phyloP scores from a whole-genome alignment of 495 filamentous ascomycete species.

The Penicillium verhagenii region DNA sequence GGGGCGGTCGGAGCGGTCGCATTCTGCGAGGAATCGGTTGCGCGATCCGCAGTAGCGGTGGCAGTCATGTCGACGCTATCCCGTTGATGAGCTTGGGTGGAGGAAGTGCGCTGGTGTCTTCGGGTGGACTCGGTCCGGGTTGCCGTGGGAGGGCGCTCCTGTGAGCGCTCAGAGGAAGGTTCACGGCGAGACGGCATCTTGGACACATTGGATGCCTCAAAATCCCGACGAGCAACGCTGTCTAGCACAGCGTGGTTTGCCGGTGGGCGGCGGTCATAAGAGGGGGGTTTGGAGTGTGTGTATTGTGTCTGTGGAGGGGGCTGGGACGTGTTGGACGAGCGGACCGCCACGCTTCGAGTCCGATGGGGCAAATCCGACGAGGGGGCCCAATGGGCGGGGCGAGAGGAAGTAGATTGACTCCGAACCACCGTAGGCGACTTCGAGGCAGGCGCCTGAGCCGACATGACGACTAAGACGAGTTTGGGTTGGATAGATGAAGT shows the following conservation, averaged over 20 bases:
- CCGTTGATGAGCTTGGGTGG: slow-evolving; percentile 44
- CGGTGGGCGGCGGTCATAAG: slow-evolving; percentile 48
- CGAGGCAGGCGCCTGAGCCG: slow-evolving; percentile 46
- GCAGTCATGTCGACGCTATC: slow-evolving; percentile 56
- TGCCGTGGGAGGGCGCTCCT: slow-evolving; percentile 46
- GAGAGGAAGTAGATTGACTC: slow-evolving; percentile 56
- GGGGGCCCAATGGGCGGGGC: slow-evolving; percentile 39
- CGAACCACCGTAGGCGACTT: slow-evolving; percentile 49
- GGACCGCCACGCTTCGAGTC: slow-evolving; percentile 52
- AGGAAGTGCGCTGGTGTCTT: slow-evolving; percentile 45
- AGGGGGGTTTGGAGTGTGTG: slow-evolving; percentile 51
- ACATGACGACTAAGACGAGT: slow-evolving; percentile 40
- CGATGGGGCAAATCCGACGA: slow-evolving; percentile 56
- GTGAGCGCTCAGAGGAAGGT: slow-evolving; percentile 50
- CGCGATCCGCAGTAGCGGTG: slow-evolving; percentile 39
- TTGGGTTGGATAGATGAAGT: slow-evolving; percentile 6
- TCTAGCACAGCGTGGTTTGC: slow-evolving; percentile 53
- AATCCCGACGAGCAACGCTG: slow-evolving; percentile 56
- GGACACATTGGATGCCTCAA: slow-evolving; percentile 53
- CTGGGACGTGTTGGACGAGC: slow-evolving; percentile 41
- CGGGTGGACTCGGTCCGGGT: slow-evolving; percentile 51
- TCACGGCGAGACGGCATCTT: slow-evolving; percentile 53
- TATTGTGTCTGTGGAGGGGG: slow-evolving; percentile 33
- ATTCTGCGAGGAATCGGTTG: slow-evolving; percentile 45
- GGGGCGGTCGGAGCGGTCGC: slow-evolving; percentile 38